Evolutionary conservation across 495 filamentous ascomycete species (phyloP).

Genomic region (Sabuloglossum arenarium): DNA sequence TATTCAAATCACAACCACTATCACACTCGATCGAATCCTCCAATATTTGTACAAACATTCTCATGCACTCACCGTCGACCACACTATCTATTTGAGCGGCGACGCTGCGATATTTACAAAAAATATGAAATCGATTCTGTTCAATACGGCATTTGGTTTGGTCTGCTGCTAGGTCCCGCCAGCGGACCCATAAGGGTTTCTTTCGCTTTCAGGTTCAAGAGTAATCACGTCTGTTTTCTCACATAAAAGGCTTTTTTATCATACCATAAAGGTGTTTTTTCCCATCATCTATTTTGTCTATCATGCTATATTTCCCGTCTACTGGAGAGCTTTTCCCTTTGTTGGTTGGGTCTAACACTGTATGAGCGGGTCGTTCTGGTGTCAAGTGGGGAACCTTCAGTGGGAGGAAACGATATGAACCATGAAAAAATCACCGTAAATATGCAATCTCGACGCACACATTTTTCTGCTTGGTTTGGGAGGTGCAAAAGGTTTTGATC

Average conservation of each 20-base stretch:
- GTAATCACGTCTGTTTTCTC: background rate
- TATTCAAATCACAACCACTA: background rate
- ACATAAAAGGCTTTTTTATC: background rate
- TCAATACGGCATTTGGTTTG: slow-evolving; percentile 3
- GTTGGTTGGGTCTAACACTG: background rate
- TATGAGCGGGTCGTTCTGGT: slow-evolving; percentile 1
- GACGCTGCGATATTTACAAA: slow-evolving; percentile 3
- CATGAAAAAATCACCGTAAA: background rate
- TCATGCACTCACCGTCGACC: background rate
- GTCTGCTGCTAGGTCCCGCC: background rate
- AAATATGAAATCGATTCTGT: slow-evolving; percentile 3
- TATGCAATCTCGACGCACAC: background rate
- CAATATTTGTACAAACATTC: background rate
- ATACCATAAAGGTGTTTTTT: background rate
- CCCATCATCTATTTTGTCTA: background rate
- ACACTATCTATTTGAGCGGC: slow-evolving; percentile 5
- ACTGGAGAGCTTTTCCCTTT: background rate
- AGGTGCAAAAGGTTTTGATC: background rate
- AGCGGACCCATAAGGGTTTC: background rate
- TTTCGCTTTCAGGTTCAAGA: background rate
- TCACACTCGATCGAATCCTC: background rate
- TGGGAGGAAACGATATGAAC: background rate
- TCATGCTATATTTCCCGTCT: background rate
- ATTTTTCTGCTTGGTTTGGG: background rate
- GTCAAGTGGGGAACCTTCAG: background rate